Evolutionary conservation across 768 basidiomycete species (phyloP).

Genomic region (Serendipita sp.): DNA sequence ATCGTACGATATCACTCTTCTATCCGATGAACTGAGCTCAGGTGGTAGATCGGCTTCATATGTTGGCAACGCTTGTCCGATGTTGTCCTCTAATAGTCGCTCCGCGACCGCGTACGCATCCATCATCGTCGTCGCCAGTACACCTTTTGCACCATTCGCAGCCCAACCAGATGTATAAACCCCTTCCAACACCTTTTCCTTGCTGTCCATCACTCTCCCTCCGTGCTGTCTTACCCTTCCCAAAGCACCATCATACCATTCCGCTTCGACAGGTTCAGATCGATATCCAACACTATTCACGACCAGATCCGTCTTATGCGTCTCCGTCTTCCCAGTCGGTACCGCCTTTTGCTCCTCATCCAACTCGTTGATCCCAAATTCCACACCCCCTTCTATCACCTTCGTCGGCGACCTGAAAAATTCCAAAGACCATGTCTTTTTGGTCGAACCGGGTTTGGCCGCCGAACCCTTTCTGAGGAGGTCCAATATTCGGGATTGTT

Average conservation of each 20-base stretch:
- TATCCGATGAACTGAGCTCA: constrained; percentile 14
- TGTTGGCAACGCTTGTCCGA: neutral
- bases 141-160: constrained; percentile 77
- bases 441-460: constrained; percentile 30
- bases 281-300: constrained; percentile 81
- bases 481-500: constrained; percentile 51
- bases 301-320: constrained; percentile 54
- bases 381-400: constrained; percentile 2
- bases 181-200: constrained; percentile 27
- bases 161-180: constrained; percentile 96
- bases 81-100: constrained; percentile 43
- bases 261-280: constrained; percentile 32
- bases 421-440: constrained; percentile 64
- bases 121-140: constrained; percentile 86
- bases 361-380: constrained; percentile 13
- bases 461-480: constrained; percentile 52
- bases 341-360: constrained; percentile 19
- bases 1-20: constrained; percentile 41
- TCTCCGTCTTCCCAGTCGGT: constrained; percentile 35
- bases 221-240: constrained; percentile 39
- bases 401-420: constrained; percentile 63
- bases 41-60: neutral
- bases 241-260: constrained; percentile 43
- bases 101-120: constrained; percentile 73
- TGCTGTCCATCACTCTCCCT: constrained; percentile 30